phyloP scores from a whole-genome alignment of 179 eudicot genomes.

The Silene coronaria region DNA sequence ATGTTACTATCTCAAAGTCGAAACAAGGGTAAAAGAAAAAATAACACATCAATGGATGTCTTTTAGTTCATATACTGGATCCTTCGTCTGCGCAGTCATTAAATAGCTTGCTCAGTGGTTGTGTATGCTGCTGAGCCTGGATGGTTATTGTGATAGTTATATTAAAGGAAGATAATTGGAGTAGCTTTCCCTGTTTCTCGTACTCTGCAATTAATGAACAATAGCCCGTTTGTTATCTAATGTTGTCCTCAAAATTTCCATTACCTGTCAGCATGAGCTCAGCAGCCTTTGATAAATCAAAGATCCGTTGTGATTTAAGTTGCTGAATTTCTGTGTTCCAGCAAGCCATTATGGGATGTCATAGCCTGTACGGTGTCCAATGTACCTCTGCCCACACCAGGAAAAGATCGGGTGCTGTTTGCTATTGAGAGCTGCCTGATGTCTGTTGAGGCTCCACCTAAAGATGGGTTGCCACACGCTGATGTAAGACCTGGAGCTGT shows the following conservation, averaged over 20 bases:
- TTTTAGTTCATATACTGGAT: neutral
- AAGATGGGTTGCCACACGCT: constrained; percentile 90
- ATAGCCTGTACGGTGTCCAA: constrained; percentile 59
- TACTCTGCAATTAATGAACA: neutral
- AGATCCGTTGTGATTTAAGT: constrained; percentile 9
- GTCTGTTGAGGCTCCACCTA: constrained; percentile 79
- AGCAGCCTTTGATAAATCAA: constrained; percentile 16
- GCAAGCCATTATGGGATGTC: constrained; percentile 95
- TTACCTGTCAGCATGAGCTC: constrained; percentile 16
- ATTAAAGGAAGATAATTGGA: neutral
- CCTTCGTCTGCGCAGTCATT: neutral
- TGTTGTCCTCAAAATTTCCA: neutral
- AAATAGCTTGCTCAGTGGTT: neutral
- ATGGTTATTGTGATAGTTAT: neutral
- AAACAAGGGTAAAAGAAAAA: neutral
- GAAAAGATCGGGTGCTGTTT: constrained; percentile 77
- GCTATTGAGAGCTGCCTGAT: constrained; percentile 86
- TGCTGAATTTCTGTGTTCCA: constrained; percentile 34
- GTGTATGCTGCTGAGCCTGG: neutral
- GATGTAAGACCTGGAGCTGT: constrained; percentile 50
- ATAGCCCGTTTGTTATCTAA: neutral
- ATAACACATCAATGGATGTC: neutral
- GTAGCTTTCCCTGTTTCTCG: constrained; percentile 2
- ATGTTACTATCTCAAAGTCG: neutral
- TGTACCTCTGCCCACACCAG: constrained; percentile 89